Evolutionary conservation across 495 filamentous ascomycete genomes (phyloP), one percentile per base, ranked within the genome.

Genomic region (Aspergillus sparsus): DNA sequence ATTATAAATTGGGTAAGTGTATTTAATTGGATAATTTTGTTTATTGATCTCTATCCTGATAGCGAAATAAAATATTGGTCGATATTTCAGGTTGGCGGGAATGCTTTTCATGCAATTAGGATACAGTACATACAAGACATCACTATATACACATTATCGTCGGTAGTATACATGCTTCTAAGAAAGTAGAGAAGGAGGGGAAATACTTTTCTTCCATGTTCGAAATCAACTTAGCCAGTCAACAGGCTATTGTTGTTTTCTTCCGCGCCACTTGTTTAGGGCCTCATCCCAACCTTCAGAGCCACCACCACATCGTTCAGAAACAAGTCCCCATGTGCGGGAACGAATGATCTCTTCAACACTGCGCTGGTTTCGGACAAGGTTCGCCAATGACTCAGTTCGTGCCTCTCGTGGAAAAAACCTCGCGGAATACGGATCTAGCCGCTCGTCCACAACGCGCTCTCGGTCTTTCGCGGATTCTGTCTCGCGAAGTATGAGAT

Each of bases 401-500:
- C 93, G 80, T 46, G 90, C 81, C 73, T 98, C 92, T 46, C 83
- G 79, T 0, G 93, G 92, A 61, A 92, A 93, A 67, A 88, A 96
- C 32, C 93, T 80, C 21, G 78, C 91, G 16, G 88, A 92, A 66
- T 98, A 98, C 15, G 94, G 94, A 74, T 98, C 94, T 56, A 98
- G 73, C 58, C 94, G 79, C 71, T 97, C 94, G 74, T 98, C 81
- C 13, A 98, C 87, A 6, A 93, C 80, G 53, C 86, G 80, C 67
- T 96, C 91, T 53, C 86, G 80, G 58, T 89, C 85, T 61, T 75
- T 82, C 39, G 85, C 85, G 32, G 84, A 83, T 71, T 96, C 91
- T 0, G 84, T 81, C 63, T 91, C 75, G 58, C 90, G 80, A 32
- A 89, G 63, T 1, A 89, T 77, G 6, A 84, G 75, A 64, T 94